Evolutionary conservation across 495 filamentous ascomycete species (phyloP), one percentile per base, ranked within the genome.

Genomic region (Hypoxylon intermedium): DNA sequence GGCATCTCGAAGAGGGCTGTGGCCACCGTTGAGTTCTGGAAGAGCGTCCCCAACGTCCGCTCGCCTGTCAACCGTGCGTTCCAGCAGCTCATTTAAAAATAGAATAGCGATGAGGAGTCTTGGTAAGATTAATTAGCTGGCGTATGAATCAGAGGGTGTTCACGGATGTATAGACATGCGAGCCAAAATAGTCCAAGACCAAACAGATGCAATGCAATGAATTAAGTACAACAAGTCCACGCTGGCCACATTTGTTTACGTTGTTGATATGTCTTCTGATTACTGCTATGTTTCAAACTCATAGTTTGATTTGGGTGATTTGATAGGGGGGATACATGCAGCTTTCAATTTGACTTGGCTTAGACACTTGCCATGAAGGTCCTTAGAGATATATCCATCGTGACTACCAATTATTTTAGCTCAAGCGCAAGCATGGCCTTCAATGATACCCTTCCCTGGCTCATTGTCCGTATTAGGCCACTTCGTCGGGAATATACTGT

Each of bases 31-130:
- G 85, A 97, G 65, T 98, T 96, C 87, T 98, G 92, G 87, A 98
- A 97, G 88, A 91, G 86, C 65, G 84, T 90, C 61, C 85, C 85
- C 70, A 88, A 88, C 65, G 83, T 96, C 61, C 92, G 94, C 72
- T 97, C 92, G 33, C 94, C 95, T 53, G 77, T 98, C 79, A 97
- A 98, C 86, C 89, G 92, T 71, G 94, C 91, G 54, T 94, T 94
- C 82, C 75, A 86, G 74, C 89, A 94, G 76, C 76, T 93, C 58
- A 90, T 93, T 76, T 93, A 90, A 73, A 62, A 53, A 54, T 53
- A 63, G 60, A 68, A 50, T 41, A 47, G 34, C 48, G 52, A 54
- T 54, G 26, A 37, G 9, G 40, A 62, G 45, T 53, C 30, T 62
- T 62, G 58, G 52, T 18, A 53, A 4, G 34, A 61, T 47, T 37